Evolutionary conservation across 306 rosid genomes (phyloP), one percentile per base, ranked within the genome.

Genomic region (Lathyrus tuberosus): DNA sequence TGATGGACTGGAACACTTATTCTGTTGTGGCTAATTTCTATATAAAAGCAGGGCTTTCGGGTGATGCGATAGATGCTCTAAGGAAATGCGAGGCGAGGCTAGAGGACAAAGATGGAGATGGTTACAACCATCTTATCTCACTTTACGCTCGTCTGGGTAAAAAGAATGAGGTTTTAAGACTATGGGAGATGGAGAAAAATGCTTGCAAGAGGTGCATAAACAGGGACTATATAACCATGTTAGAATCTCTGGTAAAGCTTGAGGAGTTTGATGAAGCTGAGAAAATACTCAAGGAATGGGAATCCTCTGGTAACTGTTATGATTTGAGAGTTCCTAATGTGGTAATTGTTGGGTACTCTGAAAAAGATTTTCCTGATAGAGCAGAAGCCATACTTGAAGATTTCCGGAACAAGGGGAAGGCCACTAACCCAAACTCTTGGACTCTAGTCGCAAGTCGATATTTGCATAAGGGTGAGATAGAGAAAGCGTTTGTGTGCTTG

Each of bases 1-100:
- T 70, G 67, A 81, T 85, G 96, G 98, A 88, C 22, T 93, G 96
- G 97, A 90, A 93, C 77, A 90, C 90, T 5, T 90, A 90, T 38
- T 76, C 97, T 4, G 90, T 87, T 0, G 87, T 72, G 46, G 97
- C 96, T 7, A 87, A 87, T 82, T 78, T 80, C 38, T 90, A 81
- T 37, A 71, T 83, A 59, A 88, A 88, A 80, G 85, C 81, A 10
- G 86, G 74, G 37, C 78, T 76, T 41, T 43, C 69, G 0, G 26
- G 75, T 22, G 76, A 90, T 78, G 97, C 95, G 0, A 44, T 77
- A 69, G 63, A 62, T 69, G 91, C 96, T 11, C 71, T 94, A 5
- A 87, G 54, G 77, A 94, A 81, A 71, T 28, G 86, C 14, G 97
- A 90, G 79, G 86, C 80, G 79, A 86, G 70, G 85, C 81, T 94